A percentile compares a stretch with the other conserved stretches of the same genome.
These are phyloP conservation scores for Cylindrotheca closterium DNA, from an alignment of 108 stramenopile species.

Conservation along the genomic window DNA sequence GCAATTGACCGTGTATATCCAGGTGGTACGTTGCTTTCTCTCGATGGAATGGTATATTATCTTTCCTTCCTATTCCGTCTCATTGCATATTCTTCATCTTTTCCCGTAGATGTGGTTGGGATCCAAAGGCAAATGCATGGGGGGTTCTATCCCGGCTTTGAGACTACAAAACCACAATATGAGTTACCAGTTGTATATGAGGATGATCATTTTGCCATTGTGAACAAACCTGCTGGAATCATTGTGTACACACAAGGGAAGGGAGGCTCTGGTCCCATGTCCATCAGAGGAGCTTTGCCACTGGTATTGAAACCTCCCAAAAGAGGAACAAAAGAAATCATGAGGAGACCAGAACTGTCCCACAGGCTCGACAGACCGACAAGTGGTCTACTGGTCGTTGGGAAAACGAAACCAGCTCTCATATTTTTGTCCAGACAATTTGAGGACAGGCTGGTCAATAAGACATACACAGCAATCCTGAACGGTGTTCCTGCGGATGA, in stretches of 20 bases:
- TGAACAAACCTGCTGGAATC: conserved; percentile 80
- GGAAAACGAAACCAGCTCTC: conserved; percentile 86
- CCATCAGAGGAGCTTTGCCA: conserved; percentile 62
- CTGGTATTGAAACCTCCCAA: conserved; percentile 61
- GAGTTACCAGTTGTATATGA: conserved; percentile 78
- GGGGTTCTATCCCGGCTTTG: conserved; percentile 46
- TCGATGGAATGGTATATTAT: background rate
- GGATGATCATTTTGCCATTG: conserved; percentile 84
- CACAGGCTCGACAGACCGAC: conserved; percentile 85
- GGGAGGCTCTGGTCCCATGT: conserved; percentile 61
- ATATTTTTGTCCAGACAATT: conserved; percentile 61
- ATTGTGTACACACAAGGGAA: conserved; percentile 53
- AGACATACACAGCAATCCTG: conserved; percentile 77
- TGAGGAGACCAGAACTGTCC: conserved; percentile 71
- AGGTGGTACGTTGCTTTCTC: conserved; percentile 25
- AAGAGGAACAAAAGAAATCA: conserved; percentile 42
- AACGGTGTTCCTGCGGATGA: conserved; percentile 63
- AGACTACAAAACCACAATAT: conserved; percentile 56
- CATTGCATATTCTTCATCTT: background rate
- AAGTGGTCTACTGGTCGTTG: conserved; percentile 59
- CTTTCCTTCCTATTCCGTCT: background rate
- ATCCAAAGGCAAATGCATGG: conserved; percentile 63
- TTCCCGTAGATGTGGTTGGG: conserved; percentile 47
- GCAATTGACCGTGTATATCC: conserved; percentile 71
- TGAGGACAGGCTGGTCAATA: conserved; percentile 67